phyloP scores from a whole-genome alignment of 768 basidiomycete species.

The Boletus bicolor region DNA sequence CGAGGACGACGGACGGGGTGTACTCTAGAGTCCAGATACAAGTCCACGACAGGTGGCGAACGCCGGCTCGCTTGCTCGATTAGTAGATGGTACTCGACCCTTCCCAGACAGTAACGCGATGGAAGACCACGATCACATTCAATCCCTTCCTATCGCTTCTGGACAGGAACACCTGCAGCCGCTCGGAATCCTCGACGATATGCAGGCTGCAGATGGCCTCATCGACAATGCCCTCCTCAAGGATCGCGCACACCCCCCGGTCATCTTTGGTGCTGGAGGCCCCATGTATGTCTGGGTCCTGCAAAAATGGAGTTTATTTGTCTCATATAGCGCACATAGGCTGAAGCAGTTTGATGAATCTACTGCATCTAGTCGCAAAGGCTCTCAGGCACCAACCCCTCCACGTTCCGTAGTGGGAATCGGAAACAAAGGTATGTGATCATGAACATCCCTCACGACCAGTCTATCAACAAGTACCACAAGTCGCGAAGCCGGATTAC shows the following conservation, averaged over 20 bases:
- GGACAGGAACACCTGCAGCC: constrained; percentile 3
- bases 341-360: constrained; percentile 80
- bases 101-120: background rate
- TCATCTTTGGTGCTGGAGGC: constrained; percentile 69
- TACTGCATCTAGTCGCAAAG: constrained; percentile 61
- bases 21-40: background rate
- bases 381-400: constrained; percentile 73
- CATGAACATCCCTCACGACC: background rate
- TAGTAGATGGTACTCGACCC: background rate
- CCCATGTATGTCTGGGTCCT: constrained; percentile 51
- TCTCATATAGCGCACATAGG: constrained; percentile 37
- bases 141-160: constrained; percentile 10
- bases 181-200: constrained; percentile 25
- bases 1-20: background rate
- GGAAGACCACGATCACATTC: constrained; percentile 16
- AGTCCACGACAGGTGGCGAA: background rate
- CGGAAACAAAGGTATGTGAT: constrained; percentile 70
- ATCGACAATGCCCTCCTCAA: constrained; percentile 12
- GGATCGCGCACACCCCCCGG: constrained; percentile 41
- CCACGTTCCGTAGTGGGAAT: constrained; percentile 85
- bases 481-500: constrained; percentile 96
- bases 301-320: background rate
- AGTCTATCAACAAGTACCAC: background rate
- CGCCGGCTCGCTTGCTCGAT: background rate
- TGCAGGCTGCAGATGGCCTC: constrained; percentile 18